Evolutionary conservation across 208 protist species (phyloP).

Genomic region (Wallacemonas collosoma): DNA sequence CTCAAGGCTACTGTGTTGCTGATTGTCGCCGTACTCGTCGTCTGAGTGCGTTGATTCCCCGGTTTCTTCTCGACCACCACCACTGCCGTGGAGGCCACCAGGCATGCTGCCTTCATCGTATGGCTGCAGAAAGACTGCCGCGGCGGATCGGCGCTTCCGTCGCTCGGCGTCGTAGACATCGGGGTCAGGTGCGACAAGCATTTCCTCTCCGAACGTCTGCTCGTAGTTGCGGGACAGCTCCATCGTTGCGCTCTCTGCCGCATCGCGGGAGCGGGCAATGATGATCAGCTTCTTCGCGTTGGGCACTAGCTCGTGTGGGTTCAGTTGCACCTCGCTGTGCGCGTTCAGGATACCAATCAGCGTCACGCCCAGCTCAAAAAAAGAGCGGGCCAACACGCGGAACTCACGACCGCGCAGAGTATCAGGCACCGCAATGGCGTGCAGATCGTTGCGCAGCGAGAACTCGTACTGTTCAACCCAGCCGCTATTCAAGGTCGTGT

Average conservation of each 20-base stretch:
- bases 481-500: conserved; percentile 45
- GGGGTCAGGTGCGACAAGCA: conserved; percentile 48
- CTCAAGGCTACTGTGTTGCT: conserved; percentile 31
- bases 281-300: conserved; percentile 68
- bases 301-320: conserved; percentile 49
- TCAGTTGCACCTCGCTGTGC: conserved; percentile 63
- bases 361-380: conserved; percentile 66
- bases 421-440: conserved; percentile 58
- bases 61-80: background rate
- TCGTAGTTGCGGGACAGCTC: conserved; percentile 47
- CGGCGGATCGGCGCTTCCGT: conserved; percentile 8
- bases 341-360: conserved; percentile 69
- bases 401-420: conserved; percentile 63
- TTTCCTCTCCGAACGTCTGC: conserved; percentile 56
- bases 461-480: conserved; percentile 88
- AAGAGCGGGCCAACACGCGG: conserved; percentile 46
- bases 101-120: conserved; percentile 4
- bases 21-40: conserved; percentile 23
- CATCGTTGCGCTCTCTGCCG: conserved; percentile 42
- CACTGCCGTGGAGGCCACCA: background rate
- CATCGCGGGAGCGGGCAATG: conserved; percentile 61
- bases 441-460: conserved; percentile 78
- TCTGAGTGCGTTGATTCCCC: conserved; percentile 14
- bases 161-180: conserved; percentile 32
- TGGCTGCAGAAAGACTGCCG: background rate